Base-by-base conservation (phyloP, 352 stramenopile genomes). In the Globisporangium radiosum region DNA sequence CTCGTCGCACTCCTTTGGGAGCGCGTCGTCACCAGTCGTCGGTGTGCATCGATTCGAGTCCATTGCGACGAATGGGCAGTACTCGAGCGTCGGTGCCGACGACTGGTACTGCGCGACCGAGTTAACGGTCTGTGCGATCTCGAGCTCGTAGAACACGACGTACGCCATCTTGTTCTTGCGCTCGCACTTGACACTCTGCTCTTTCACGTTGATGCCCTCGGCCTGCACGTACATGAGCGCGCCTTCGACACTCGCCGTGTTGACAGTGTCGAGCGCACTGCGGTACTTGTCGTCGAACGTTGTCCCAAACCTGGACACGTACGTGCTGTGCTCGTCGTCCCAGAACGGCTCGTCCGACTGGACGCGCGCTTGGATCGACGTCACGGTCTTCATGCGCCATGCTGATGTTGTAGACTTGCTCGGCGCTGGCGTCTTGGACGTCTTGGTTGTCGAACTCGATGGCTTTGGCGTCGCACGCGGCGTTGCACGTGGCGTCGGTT, bases 141-240 rank as follows among this genome's bases (percentile, higher is more conserved):
- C 60, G 40, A 71, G 59, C 37, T 70, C 57, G 61, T 77, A 76
- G 51, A 76, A 73, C 33, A 63, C 61, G 8, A 77, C 59, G 56
- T 77, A 71, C 47, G 54, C 19, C 42, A 76, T 61, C 19, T 67
- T 73, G 61, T 67, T 69, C 65, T 76, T 76, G 56, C 69, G 66
- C 17, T 64, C 37, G 45, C 59, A 65, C 52, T 71, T 57, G 47
- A 75, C 57, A n/a, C 53, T 66, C 51, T 48, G 53, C 47, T 59
- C 59, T 17, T 53, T 56, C 52, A 42, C 48, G 38, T 65, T 65
- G 53, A 94, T 94, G 39, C 81, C 73, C 59, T 94, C 84, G 6
- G 81, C 78, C 65, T 91, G 81, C 0, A 92, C 80, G 58, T 87
- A 94, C 78, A 85, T 90, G 52, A 94, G 69, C 19, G 81, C 73